Percentiles rank a stretch among this genome's conserved stretches.
These are phyloP conservation scores for Hemileccinum rubropunctum DNA, from an alignment of 768 basidiomycete genomes.

Conservation along the genomic window DNA sequence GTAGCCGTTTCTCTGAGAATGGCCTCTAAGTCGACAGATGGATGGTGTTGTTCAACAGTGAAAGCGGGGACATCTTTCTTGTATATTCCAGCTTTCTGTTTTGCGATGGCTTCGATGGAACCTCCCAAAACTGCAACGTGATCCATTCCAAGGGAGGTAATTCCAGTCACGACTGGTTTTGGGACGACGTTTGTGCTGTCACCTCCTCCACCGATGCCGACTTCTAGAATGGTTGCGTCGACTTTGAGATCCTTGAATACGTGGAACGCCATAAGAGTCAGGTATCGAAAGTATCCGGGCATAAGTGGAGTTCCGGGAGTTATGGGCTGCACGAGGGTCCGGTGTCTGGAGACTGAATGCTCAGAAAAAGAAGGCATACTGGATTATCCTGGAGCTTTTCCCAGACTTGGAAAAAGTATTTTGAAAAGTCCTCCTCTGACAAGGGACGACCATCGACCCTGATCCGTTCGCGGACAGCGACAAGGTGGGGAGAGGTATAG, in stretches of 20 bases:
- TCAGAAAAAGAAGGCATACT: conserved; percentile 38
- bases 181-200: conserved; percentile 98
- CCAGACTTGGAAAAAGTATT: conserved; percentile 97
- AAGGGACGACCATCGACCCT: conserved; percentile 89
- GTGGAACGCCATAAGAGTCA: conserved; percentile 92
- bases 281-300: conserved; percentile 92
- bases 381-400: conserved; percentile 68
- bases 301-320: conserved; percentile 56
- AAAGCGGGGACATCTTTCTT: conserved; percentile 90
- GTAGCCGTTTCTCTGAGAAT: conserved; percentile 66
- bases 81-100: conserved; percentile 96
- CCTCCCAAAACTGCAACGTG: conserved; percentile 86
- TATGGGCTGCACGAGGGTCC: conserved; percentile 39
- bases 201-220: conserved; percentile 90
- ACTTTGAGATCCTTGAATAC: conserved; percentile 79
- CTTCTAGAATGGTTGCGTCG: conserved; percentile 91
- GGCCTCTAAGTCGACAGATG: conserved; percentile 64
- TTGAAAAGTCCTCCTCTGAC: conserved; percentile 83
- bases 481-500: conserved; percentile 95
- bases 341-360: neutral
- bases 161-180: conserved; percentile 82
- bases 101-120: conserved; percentile 85
- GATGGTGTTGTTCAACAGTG: conserved; percentile 74
- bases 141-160: conserved; percentile 90
- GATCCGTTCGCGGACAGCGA: conserved; percentile 94